phyloP scores from a whole-genome alignment of 441 rosid genomes.

The Brassica hybrid region DNA sequence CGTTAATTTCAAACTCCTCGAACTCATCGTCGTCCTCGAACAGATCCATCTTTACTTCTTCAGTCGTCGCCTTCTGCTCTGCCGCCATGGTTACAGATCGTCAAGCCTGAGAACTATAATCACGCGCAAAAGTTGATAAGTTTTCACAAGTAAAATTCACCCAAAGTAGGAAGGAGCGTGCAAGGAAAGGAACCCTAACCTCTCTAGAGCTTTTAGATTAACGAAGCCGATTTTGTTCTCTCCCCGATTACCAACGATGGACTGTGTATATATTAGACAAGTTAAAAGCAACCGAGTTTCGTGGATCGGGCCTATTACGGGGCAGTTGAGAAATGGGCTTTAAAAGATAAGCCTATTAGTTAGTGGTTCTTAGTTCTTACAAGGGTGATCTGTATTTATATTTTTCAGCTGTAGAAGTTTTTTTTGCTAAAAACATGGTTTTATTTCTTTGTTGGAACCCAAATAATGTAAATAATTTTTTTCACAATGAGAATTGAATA shows the following conservation, averaged over 20 bases:
- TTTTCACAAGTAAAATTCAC: not conserved
- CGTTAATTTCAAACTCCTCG: slow-evolving; percentile 83
- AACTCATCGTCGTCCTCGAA: slow-evolving; percentile 98
- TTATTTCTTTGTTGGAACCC: too few species aligned
- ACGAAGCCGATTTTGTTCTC: not conserved
- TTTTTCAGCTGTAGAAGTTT: too few species aligned
- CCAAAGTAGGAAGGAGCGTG: not conserved
- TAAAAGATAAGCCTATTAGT: not conserved
- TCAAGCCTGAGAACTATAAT: slow-evolving; percentile 14
- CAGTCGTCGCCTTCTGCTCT: slow-evolving; percentile 66
- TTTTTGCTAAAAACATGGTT: too few species aligned
- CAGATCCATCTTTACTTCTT: slow-evolving; percentile 75
- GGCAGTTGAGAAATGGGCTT: not conserved
- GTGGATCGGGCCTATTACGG: not conserved
- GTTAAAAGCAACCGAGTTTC: not conserved
- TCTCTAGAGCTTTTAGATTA: not conserved
- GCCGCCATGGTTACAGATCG: slow-evolving; percentile 58
- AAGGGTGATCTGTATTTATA: not conserved
- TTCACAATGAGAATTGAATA: too few species aligned
- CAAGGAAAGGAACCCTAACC: not conserved
- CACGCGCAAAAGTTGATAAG: not conserved
- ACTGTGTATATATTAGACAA: not conserved
- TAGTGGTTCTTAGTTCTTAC: not conserved
- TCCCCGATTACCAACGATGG: not conserved
- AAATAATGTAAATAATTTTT: too few species aligned